Evolutionary conservation across 768 basidiomycete genomes (phyloP).

Genomic region (Termitomyces sp.): DNA sequence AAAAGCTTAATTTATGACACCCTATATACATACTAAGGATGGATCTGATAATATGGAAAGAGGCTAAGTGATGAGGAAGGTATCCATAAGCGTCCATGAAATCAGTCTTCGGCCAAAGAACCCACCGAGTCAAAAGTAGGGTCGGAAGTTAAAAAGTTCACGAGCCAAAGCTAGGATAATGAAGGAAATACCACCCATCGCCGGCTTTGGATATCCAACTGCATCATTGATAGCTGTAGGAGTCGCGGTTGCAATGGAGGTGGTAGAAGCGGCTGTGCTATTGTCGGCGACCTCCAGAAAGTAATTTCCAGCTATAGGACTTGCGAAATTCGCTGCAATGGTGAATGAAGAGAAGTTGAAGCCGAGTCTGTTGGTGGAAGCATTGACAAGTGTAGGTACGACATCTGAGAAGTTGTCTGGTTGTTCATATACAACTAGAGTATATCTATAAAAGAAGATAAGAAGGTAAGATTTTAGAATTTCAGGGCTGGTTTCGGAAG

Average conservation of each 20-base stretch:
- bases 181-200: neutral
- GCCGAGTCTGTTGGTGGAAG: constrained; percentile 25
- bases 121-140: neutral
- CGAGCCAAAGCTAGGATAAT: neutral
- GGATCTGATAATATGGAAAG: neutral
- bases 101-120: neutral
- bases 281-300: constrained; percentile 32
- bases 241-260: neutral
- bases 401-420: constrained; percentile 24
- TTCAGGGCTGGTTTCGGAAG: constrained; percentile 7
- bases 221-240: neutral
- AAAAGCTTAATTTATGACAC: neutral
- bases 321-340: constrained; percentile 23
- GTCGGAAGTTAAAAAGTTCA: neutral
- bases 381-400: constrained; percentile 25
- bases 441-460: constrained; percentile 19
- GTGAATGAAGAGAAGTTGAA: constrained; percentile 36
- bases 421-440: constrained; percentile 28
- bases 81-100: neutral
- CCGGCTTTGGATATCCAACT: neutral
- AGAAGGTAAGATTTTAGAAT: neutral
- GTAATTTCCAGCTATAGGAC: constrained; percentile 36
- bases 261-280: constrained; percentile 7
- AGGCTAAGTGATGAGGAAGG: neutral
- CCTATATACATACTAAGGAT: neutral